Percentiles rank a stretch among this genome's conserved stretches.
phyloP scores from a whole-genome alignment of 352 stramenopile genomes.

The Phytophthora sp. region DNA sequence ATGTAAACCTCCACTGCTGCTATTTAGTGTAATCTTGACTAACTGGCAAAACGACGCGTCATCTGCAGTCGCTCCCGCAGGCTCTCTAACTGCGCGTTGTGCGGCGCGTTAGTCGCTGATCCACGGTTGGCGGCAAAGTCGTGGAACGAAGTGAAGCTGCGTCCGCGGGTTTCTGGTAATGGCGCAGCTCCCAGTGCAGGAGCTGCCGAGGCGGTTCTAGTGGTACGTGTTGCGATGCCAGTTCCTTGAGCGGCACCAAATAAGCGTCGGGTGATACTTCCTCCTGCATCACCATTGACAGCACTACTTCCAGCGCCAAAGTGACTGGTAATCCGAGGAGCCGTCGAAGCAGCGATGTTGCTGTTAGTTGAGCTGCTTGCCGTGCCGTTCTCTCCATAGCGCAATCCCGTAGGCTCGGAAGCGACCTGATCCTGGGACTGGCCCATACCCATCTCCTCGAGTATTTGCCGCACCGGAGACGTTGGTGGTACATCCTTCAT shows the following conservation, averaged over 20 bases:
- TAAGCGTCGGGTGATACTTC: conserved; percentile 56
- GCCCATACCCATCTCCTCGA: conserved; percentile 44
- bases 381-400: conserved; percentile 18
- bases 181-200: conserved; percentile 16
- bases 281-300: conserved; percentile 7
- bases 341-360: conserved; percentile 8
- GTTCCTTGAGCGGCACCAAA: conserved; percentile 41
- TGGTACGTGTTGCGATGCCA: conserved; percentile 8
- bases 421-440: conserved; percentile 28
- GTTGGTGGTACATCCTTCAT: conserved; percentile 66
- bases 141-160: conserved; percentile 58
- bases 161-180: conserved; percentile 31
- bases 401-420: conserved; percentile 19
- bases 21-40: no score
- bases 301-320: conserved; percentile 18
- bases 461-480: conserved; percentile 56
- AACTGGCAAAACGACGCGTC: conserved; percentile 45
- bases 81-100: conserved; percentile 33
- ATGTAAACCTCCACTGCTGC: no score
- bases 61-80: conserved; percentile 39
- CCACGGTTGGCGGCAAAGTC: conserved; percentile 42
- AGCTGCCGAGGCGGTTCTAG: conserved; percentile 23
- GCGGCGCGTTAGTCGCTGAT: conserved; percentile 5
- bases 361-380: conserved; percentile 19
- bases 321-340: conserved; percentile 25